Conservation (phyloP, 352 stramenopile species). For the Phytophthora idaei region DNA sequence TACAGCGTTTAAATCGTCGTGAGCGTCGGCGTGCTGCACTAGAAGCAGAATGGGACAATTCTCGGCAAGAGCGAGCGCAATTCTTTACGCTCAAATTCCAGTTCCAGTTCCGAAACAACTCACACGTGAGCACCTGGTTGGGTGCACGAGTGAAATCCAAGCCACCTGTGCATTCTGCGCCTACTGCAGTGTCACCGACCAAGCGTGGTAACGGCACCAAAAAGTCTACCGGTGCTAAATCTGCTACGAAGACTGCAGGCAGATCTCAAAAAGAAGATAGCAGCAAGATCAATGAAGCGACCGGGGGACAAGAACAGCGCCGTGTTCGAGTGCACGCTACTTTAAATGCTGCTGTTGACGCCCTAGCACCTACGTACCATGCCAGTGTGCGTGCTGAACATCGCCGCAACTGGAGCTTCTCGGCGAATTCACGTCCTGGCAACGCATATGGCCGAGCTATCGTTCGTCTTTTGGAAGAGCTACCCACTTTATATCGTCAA, state of each 20-base stretch:
- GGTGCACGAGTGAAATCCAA: conserved; percentile 26
- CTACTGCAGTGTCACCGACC: conserved; percentile 5
- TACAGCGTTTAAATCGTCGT: conserved; percentile 40
- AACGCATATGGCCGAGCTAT: conserved; percentile 59
- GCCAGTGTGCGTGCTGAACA: conserved; percentile 55
- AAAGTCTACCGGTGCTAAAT: conserved; percentile 6
- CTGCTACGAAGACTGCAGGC: conserved; percentile 16
- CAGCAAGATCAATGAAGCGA: neutral
- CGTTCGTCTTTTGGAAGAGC: conserved; percentile 49
- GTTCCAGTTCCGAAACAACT: conserved; percentile 27
- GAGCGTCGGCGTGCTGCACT: conserved; percentile 32
- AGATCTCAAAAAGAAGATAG: conserved; percentile 16
- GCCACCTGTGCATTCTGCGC: neutral
- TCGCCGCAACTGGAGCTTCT: conserved; percentile 58
- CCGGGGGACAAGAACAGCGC: conserved; percentile 9
- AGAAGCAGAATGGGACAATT: conserved; percentile 49
- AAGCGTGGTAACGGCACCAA: conserved; percentile 16
- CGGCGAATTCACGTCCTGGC: conserved; percentile 47
- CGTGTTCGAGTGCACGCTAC: conserved; percentile 19
- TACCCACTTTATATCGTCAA: conserved; percentile 33
- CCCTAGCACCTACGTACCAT: conserved; percentile 51
- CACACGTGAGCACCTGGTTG: conserved; percentile 25
- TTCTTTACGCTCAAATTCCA: conserved; percentile 48
- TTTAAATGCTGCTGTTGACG: conserved; percentile 18
- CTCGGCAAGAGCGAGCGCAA: conserved; percentile 48